These are phyloP conservation scores for Posidonia australis DNA, from an alignment of 106 monocot genomes.

Conservation along the genomic window DNA sequence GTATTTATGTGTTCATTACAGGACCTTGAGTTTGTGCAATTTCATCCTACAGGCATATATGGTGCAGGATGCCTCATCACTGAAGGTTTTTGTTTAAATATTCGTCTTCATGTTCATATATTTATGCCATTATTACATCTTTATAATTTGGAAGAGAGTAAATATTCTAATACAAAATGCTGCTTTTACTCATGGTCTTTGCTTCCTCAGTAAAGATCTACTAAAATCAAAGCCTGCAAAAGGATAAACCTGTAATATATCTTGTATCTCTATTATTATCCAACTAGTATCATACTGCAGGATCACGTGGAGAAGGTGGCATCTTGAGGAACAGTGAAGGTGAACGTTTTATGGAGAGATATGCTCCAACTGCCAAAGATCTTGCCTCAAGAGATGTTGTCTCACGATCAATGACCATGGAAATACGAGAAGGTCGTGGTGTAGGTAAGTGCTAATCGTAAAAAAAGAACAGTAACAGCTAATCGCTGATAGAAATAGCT, in stretches of 20 bases:
- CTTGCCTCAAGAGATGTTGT: slow-evolving; percentile 97
- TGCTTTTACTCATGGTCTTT: background rate
- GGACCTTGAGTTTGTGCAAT: slow-evolving; percentile 99
- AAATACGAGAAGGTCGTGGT: slow-evolving; percentile 95
- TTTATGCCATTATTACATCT: background rate
- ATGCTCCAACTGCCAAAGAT: slow-evolving; percentile 97
- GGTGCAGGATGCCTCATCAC: slow-evolving; percentile 98
- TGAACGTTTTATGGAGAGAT: slow-evolving; percentile 97
- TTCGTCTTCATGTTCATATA: background rate
- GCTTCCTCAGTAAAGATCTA: no score
- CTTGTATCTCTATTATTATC: background rate
- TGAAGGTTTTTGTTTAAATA: slow-evolving; percentile 44
- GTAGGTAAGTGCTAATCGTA: slow-evolving; percentile 65
- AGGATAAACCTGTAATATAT: background rate
- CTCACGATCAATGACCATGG: slow-evolving; percentile 99
- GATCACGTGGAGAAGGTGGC: slow-evolving; percentile 97
- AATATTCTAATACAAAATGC: background rate
- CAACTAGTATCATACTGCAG: slow-evolving; percentile 17
- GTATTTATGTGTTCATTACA: slow-evolving; percentile 14
- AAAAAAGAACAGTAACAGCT: no score
- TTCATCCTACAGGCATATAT: slow-evolving; percentile 98
- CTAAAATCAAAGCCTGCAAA: background rate
- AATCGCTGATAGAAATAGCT: no score
- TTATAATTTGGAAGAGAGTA: background rate
- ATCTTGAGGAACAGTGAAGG: slow-evolving; percentile 98